These are phyloP conservation scores for Hypocreales sp. DNA, from an alignment of 2,329 filamentous ascomycete genomes.

Conservation along the genomic window DNA sequence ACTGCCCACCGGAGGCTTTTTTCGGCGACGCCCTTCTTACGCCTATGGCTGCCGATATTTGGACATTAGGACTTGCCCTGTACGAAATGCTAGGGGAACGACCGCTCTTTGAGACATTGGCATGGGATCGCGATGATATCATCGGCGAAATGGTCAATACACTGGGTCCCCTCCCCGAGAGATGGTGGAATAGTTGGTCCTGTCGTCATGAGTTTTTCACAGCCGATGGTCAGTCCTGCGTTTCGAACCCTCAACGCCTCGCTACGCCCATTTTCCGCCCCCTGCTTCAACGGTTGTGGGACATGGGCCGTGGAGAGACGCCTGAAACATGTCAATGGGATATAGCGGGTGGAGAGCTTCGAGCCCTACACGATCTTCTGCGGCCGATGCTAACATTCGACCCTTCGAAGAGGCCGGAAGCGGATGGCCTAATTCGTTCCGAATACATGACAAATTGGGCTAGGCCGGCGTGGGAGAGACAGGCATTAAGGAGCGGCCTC, in stretches of 20 bases:
- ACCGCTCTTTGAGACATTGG: not conserved
- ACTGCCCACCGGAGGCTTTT: not conserved
- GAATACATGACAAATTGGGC: not conserved
- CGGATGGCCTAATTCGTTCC: not conserved
- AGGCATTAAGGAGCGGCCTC: not conserved
- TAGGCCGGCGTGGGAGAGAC: not conserved
- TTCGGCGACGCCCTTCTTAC: not conserved
- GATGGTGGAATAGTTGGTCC: not conserved
- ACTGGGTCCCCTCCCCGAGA: not conserved
- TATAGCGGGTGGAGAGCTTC: not conserved
- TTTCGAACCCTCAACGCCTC: not conserved
- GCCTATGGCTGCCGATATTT: not conserved
- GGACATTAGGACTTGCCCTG: not conserved
- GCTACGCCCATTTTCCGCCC: not conserved
- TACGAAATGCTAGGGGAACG: conserved; percentile 1
- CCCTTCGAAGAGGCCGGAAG: not conserved
- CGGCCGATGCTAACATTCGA: not conserved
- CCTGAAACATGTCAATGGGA: not conserved
- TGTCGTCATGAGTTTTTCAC: not conserved
- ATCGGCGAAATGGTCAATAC: not conserved
- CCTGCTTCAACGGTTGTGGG: not conserved
- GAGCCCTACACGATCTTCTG: not conserved
- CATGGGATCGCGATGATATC: not conserved
- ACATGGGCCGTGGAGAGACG: not conserved
- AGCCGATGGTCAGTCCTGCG: not conserved